Conservation (phyloP, 176 grass and related monocot genomes). For the Oryza nivara region DNA sequence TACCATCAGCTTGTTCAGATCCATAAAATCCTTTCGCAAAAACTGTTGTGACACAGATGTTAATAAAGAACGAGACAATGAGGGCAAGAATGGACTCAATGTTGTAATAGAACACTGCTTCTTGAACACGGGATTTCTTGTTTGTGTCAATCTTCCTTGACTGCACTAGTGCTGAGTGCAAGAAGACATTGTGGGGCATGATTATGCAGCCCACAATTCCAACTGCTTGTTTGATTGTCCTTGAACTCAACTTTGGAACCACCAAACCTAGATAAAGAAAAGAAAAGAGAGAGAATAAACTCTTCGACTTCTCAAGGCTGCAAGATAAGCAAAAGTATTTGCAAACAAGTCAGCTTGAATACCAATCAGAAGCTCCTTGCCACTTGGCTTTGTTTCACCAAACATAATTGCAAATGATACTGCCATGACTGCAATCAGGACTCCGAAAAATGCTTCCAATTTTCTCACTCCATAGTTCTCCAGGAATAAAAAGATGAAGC, state of each 20-base stretch:
- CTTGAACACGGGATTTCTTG: slow-evolving; percentile 76
- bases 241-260: slow-evolving; percentile 80
- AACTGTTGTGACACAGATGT: slow-evolving; percentile 83
- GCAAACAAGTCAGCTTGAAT: neutral
- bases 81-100: slow-evolving; percentile 86
- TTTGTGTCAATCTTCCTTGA: slow-evolving; percentile 81
- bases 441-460: slow-evolving; percentile 91
- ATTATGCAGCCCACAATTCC: slow-evolving; percentile 94
- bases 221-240: slow-evolving; percentile 82
- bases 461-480: slow-evolving; percentile 98
- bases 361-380: slow-evolving; percentile 93
- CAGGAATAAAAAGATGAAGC: slow-evolving; percentile 95
- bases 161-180: slow-evolving; percentile 91
- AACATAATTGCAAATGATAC: slow-evolving; percentile 92
- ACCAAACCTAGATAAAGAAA: slow-evolving; percentile 58
- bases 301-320: slow-evolving; percentile 20
- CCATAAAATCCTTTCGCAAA: slow-evolving; percentile 96
- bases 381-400: slow-evolving; percentile 84
- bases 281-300: slow-evolving; percentile 22
- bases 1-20: slow-evolving; percentile 58
- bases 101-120: slow-evolving; percentile 90
- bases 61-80: slow-evolving; percentile 82
- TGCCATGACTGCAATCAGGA: slow-evolving; percentile 84
- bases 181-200: slow-evolving; percentile 92
- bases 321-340: slow-evolving; percentile 21